Evolutionary conservation across 495 filamentous ascomycete species (phyloP).

Genomic region (Penicillium malachiteum): DNA sequence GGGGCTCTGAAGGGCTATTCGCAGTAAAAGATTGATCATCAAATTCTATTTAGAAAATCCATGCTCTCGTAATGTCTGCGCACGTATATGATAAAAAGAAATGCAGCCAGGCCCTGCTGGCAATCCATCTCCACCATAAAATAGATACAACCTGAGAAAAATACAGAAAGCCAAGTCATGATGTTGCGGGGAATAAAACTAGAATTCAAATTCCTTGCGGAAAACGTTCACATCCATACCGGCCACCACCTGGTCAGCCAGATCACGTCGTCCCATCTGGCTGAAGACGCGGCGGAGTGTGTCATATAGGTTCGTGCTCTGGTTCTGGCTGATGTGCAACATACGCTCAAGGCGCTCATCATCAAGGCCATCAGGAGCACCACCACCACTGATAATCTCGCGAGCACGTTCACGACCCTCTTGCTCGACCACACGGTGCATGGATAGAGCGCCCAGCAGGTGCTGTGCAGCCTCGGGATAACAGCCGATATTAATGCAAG

Average conservation of each 20-base stretch:
- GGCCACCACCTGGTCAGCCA: conserved; percentile 79
- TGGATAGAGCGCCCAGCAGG: conserved; percentile 87
- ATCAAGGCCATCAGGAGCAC: conserved; percentile 47
- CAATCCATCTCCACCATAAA: conserved; percentile 4
- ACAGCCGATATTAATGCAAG: conserved; percentile 96
- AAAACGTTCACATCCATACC: conserved; percentile 92
- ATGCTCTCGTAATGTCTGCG: background rate
- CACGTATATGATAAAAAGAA: background rate
- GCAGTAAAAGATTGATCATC: background rate
- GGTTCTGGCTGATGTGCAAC: conserved; percentile 76
- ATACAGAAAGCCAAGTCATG: conserved; percentile 1
- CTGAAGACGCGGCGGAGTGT: conserved; percentile 88
- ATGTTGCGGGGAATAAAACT: conserved; percentile 22
- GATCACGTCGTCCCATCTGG: conserved; percentile 86
- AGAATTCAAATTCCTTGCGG: conserved; percentile 78
- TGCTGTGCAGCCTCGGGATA: conserved; percentile 91
- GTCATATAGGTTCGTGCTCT: conserved; percentile 94
- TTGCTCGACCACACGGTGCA: conserved; percentile 92
- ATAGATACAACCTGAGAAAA: background rate
- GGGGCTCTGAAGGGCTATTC: background rate
- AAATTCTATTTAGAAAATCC: conserved; percentile 3
- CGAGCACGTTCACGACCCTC: conserved; percentile 78
- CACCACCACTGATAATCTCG: conserved; percentile 69
- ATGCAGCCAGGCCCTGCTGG: conserved; percentile 21
- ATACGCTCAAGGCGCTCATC: conserved; percentile 76